Conservation (phyloP, 768 basidiomycete genomes). For the Galerina sulciceps region DNA sequence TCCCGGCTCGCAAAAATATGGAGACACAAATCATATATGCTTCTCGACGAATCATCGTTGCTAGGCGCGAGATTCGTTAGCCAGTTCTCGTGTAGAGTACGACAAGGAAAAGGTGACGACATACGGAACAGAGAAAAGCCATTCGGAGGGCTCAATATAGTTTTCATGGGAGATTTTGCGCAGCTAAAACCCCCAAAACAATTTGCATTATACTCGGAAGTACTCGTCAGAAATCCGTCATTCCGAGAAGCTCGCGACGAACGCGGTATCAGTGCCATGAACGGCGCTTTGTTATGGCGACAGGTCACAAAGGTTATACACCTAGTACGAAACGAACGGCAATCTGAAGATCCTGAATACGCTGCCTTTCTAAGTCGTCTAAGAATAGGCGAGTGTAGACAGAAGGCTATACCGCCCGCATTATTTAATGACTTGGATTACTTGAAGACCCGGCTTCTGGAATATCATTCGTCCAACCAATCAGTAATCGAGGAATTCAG, state of each 20-base stretch:
- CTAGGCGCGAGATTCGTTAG: slow-evolving; percentile 7
- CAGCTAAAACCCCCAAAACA: slow-evolving; percentile 16
- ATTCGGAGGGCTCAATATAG: slow-evolving; percentile 17
- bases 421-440: neutral
- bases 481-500: neutral
- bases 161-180: slow-evolving; percentile 16
- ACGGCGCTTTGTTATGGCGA: slow-evolving; percentile 16
- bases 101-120: slow-evolving; percentile 9
- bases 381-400: neutral
- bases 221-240: slow-evolving; percentile 6
- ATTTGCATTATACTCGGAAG: slow-evolving; percentile 3
- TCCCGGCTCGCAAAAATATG: neutral
- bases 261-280: slow-evolving; percentile 1
- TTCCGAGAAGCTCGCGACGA: slow-evolving; percentile 5
- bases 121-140: neutral
- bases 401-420: neutral
- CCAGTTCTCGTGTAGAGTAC: slow-evolving; percentile 1
- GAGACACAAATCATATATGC: slow-evolving; percentile 6
- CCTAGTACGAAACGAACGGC: slow-evolving; percentile 6
- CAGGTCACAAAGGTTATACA: slow-evolving; percentile 9
- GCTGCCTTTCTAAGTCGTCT: slow-evolving; percentile 4
- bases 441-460: neutral
- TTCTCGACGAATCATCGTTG: slow-evolving; percentile 20
- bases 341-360: slow-evolving; percentile 4
- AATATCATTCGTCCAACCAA: neutral